A percentile compares a stretch with the other conserved stretches of the same genome.
phyloP scores from a whole-genome alignment of 73 alveolate genomes.

The Tetrahymena thermophila region DNA sequence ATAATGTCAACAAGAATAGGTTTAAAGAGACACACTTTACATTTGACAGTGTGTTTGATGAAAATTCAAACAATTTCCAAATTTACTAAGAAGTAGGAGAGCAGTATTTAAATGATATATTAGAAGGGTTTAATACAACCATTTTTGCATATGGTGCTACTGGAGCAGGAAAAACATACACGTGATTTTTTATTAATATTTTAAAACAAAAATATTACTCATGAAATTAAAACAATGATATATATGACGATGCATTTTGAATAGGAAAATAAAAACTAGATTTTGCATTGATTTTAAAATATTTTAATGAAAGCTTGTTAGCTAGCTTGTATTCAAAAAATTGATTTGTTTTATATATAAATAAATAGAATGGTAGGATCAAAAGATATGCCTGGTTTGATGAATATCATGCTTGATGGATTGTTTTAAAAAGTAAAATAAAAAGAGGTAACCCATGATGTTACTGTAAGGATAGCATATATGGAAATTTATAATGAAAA shows the following conservation, averaged over 20 bases:
- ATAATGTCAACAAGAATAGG: slow-evolving; percentile 78
- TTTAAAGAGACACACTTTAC: slow-evolving; percentile 91
- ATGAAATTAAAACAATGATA: neutral
- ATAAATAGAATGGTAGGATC: slow-evolving; percentile 1
- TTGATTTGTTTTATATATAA: neutral
- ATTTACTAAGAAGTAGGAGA: slow-evolving; percentile 85
- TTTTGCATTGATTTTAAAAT: no score
- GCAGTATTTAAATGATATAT: slow-evolving; percentile 85
- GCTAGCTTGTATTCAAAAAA: no score
- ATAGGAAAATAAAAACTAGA: neutral
- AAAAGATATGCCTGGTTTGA: neutral
- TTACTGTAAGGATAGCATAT: slow-evolving; percentile 66
- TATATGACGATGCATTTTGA: neutral
- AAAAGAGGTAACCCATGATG: neutral
- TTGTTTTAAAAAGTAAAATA: neutral
- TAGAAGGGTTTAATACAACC: slow-evolving; percentile 96
- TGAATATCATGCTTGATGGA: neutral
- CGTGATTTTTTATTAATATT: slow-evolving; percentile 30
- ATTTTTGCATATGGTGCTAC: slow-evolving; percentile 99
- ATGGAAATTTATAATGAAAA: slow-evolving; percentile 92
- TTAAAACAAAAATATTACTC: no score
- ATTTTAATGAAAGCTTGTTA: no score
- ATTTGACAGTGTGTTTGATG: slow-evolving; percentile 93
- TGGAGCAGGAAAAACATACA: slow-evolving; percentile 98
- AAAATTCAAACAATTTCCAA: slow-evolving; percentile 65